Base-by-base conservation (phyloP, 2,329 filamentous ascomycete genomes). In the Colletotrichum cuscutae region DNA sequence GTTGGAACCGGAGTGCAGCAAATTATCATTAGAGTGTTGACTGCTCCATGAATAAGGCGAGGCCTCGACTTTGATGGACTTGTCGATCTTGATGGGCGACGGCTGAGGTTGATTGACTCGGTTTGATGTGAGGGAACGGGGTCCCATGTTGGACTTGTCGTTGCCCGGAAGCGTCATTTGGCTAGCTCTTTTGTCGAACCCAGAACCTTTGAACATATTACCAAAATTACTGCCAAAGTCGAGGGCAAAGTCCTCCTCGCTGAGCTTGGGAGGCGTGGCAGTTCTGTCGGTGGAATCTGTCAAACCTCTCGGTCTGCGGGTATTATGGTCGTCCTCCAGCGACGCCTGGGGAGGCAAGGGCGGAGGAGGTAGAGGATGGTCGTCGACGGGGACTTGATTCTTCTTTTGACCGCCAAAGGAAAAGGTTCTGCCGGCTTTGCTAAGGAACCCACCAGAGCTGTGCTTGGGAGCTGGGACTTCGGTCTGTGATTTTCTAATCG, bases 341-440 rank as follows among this genome's bases (percentile, higher is more conserved):
- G 67, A 66, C 32, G 32, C 79, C 73, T 80, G 80, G 58, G 73
- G 77, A 37, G 82, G 80, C 28, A 86, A 76, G 4, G 86, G 84
- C 22, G 80, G 83, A 19, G 81, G 75, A 15, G 82, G 78, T 35
- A 76, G 76, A n/a, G 76, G 76, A 69, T 81, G 79, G 42, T 86
- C 81, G 30, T 82, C 80, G 13, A 80, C 78, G 15, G 84, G 79
- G 49, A 81, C 78, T 7, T 82, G 76, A 59, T 83, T 79, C 77
- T 89, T 90, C 78, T 89, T 90, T 74, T 85, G 84, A 42, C 85
- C 85, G 28, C 89, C 89, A 77, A 91, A 91, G 3, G 89, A 90
- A 76, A 90, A 90, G 1, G 89, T 90, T 62, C 89, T 86, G 11
- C 87, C 86, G 53, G 89, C 89, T 74, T 88, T 84, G 74, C 87